Evolutionary conservation across 2,329 filamentous ascomycete genomes (phyloP), one percentile per base, ranked within the genome.

Genomic region (Setomelanomma holmii): DNA sequence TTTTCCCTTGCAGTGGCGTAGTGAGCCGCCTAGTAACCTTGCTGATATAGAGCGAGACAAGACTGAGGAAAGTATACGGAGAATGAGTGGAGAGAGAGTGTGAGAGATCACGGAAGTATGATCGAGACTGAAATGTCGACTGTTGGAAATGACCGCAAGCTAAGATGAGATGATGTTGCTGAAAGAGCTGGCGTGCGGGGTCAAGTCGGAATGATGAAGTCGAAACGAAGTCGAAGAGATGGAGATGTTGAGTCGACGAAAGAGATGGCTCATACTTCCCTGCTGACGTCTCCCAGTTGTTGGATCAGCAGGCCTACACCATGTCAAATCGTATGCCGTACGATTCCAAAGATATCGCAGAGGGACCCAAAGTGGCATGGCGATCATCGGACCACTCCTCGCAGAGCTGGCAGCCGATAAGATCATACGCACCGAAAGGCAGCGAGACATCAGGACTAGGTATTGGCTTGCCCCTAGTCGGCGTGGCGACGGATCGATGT

Each of bases 221-320:
- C n/a, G n/a, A n/a, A n/a, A n/a, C n/a, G n/a, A 30, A 30, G 27
- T 30, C 27, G 27, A 30, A 14, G 14, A 10, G 27, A 30, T 30
- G 5, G 5, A 30, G 27, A 3, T 19, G 21, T 43, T n/a, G 34
- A 41, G 40, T 40, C 47, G 43, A 44, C 39, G 8, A 44, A 45
- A 40, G 35, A 45, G 27, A 45, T 39, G 41, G 42, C 43, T 45
- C 45, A 52, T 52, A 52, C 41, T 56, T 52, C 45, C 45, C 45
- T 52, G 46, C 45, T 46, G 34, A 40, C 20, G 17, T 35, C 27
- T 45, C n/a, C 14, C 34, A 30, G 44, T 16, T 35, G 23, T 39
- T 35, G 41, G 41, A 30, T 40, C 35, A 12, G 34, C 16, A 27
- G 44, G 21, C 16, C 23, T 30, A 10, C 34, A 11, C 34, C 22